phyloP scores from a whole-genome alignment of 495 filamentous ascomycete genomes.

The Immersiella caudata region DNA sequence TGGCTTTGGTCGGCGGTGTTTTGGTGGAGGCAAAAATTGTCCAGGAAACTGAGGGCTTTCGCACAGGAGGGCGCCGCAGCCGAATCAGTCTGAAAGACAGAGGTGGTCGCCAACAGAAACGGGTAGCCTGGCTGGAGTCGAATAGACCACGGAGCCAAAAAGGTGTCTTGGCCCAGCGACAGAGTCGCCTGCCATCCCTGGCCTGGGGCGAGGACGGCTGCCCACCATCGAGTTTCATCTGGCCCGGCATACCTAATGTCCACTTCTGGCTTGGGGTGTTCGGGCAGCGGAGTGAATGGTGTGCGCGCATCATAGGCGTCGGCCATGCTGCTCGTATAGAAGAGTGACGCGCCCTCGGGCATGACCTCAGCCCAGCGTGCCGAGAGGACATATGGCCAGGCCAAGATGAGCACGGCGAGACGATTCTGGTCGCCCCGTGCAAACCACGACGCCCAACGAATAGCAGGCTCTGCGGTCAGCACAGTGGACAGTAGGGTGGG shows the following conservation, averaged over 20 bases:
- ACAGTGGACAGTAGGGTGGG: not conserved
- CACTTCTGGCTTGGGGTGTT: conserved; percentile 8
- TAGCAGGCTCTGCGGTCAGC: not conserved
- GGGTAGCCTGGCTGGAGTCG: not conserved
- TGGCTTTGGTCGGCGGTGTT: conserved; percentile 17
- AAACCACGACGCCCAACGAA: conserved; percentile 6
- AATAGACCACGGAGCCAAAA: conserved; percentile 20
- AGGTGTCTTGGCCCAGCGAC: conserved; percentile 12
- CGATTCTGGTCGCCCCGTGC: conserved; percentile 13
- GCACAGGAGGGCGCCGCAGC: not conserved
- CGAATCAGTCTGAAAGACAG: not conserved
- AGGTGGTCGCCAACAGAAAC: conserved; percentile 2
- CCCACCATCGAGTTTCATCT: conserved; percentile 40
- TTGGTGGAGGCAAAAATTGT: conserved; percentile 6
- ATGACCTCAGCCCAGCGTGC: conserved; percentile 28
- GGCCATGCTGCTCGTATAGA: conserved; percentile 21
- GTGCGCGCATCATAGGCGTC: not conserved
- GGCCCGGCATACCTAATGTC: conserved; percentile 33
- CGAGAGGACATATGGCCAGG: conserved; percentile 31
- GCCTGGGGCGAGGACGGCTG: conserved; percentile 35
- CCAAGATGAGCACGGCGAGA: conserved; percentile 21
- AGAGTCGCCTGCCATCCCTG: conserved; percentile 35
- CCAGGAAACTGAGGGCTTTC: conserved; percentile 8
- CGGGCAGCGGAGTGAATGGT: not conserved
- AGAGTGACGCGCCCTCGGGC: conserved; percentile 14